Evolutionary conservation across 2,329 filamentous ascomycete species (phyloP).

Genomic region (Monilinia polystroma): DNA sequence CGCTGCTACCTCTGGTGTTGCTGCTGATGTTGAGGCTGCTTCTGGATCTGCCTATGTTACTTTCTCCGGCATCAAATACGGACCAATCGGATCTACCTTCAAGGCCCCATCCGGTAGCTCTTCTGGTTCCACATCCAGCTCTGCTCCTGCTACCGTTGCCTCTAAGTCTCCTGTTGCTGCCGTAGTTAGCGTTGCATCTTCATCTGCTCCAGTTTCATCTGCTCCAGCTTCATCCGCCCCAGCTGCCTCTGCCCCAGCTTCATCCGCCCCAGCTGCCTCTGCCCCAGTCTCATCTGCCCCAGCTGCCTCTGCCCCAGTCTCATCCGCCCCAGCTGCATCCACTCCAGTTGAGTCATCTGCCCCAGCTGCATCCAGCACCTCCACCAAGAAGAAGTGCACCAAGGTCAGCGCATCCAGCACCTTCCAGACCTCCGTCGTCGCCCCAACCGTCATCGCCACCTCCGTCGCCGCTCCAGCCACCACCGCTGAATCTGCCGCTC

Average conservation of each 20-base stretch:
- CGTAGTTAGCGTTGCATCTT: background rate
- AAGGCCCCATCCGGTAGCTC: background rate
- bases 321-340: background rate
- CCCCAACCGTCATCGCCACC: background rate
- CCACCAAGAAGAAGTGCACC: constrained; percentile 8
- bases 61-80: constrained; percentile 59
- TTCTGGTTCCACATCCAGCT: background rate
- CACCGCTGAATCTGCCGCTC: no score
- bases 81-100: constrained; percentile 56
- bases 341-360: background rate
- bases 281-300: background rate
- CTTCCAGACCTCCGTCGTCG: background rate
- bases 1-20: constrained; percentile 51
- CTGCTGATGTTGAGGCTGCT: constrained; percentile 48
- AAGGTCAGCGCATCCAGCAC: background rate
- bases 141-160: background rate
- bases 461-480: background rate
- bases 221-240: background rate
- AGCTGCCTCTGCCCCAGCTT: background rate
- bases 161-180: background rate
- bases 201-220: background rate
- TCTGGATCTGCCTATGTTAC: constrained; percentile 51
- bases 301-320: background rate
- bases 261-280: background rate
- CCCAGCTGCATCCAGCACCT: background rate